Evolutionary conservation across 2,329 filamentous ascomycete species (phyloP), one percentile per base, ranked within the genome.

Genomic region (Mollisia scopiformis): DNA sequence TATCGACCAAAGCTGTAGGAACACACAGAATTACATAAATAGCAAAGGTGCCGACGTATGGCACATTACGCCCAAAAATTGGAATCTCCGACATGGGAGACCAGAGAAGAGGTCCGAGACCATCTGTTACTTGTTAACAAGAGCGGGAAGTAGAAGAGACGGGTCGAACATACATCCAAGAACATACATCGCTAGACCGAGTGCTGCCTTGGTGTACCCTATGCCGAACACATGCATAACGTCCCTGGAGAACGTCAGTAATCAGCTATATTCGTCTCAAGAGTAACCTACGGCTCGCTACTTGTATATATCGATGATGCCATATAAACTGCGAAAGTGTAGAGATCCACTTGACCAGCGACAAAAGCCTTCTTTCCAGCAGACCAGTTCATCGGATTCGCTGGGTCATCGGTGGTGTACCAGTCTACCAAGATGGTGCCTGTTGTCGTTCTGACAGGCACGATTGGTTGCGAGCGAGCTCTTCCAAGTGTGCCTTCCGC

Each of bases 61-160:
- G 82, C 0, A 84, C 82, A 69, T 87, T 91, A 6, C 88, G 80
- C 2, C 89, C 88, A 49, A 90, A 80, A 47, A 79, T 71, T 0
- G 88, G 86, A 23, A 91, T 83, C 75, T 91, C 88, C 52, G 80
- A 83, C 52, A 91, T 72, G 0, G 88, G 88, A 0, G 85, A 85
- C 74, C 85, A 90, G 33, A 90, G 62, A 43, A 90, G 72, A 1
- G 87, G 86, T 0, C 87, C 87, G 21, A 85, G 72, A 16, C 87
- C 86, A 64, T 85, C 56, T 58, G 21, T n/a, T 6, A 46, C n/a
- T 25, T 6, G 28, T 47, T 1, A 23, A n/a, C 27, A 3, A 8
- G 2, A 23, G 27, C 16, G 16, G 43, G 2, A 14, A 14, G 3
- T 27, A 13, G 25, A 14, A 3, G 28, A 23, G 23, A 33, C 33